Evolutionary conservation across 2,329 filamentous ascomycete genomes (phyloP), one percentile per base, ranked within the genome.

Genomic region (Myotisia sp.): DNA sequence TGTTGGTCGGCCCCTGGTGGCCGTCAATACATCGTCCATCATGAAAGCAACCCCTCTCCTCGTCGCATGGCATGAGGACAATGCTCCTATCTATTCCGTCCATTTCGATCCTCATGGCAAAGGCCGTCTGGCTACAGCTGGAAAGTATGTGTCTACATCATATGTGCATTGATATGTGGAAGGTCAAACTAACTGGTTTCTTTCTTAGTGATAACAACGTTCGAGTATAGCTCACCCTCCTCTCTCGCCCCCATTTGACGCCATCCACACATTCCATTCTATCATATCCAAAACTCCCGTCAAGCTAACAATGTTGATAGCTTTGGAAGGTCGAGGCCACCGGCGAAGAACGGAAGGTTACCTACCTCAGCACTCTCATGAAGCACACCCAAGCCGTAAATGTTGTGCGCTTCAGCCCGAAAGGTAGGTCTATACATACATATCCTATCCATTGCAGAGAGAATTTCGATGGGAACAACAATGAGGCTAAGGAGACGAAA

Each of bases 311-410:
- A 42, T 59, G n/a, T 51, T 66, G 55, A 46, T 54, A 87, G 80
- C 68, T 98, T 51, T 98, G 90, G 90, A 87, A 76, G 60, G 71
- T 98, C 47, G 84, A 94, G 44, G 65, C 71, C 33, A 76, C 79
- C 40, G 85, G 83, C 24, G 84, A 92, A 42, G 83, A 92, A 49
- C 73, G 84, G 41, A 92, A 79, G 52, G 82, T 93, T 43, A 80
- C 84, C 38, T 98, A 95, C 55, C 68, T 98, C 22, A 85, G 85
- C 9, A 94, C 87, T 2, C 71, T 98, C 36, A 69, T 76, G 41
- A 94, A 93, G 55, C 90, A 98, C 59, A 92, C 86, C 14, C 87
- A 95, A 58, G 85, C 90, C 28, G 90, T 98, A 48, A 98, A 98
- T 63, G 90, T 98, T 24, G 90, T 98, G 34, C 75, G 90, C 49